Base-by-base conservation (phyloP, 768 basidiomycete species). In the Boletus speciosus region DNA sequence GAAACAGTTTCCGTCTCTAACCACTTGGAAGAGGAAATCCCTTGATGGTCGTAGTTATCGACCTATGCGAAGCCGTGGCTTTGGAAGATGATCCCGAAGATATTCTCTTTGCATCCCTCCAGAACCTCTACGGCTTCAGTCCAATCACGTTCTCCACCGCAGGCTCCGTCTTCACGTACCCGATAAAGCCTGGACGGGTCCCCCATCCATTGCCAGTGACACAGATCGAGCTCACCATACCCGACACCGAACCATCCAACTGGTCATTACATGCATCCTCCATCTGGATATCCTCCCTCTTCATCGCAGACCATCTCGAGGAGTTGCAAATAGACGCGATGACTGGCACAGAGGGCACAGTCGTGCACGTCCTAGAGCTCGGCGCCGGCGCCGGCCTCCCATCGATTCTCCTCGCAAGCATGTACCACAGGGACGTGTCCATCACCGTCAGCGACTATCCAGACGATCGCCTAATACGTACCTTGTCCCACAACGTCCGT, bases 251-350 rank as follows among this genome's bases (percentile, higher is more conserved):
- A 11, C 72, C 84, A 21, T 73, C 76, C 16, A 88, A 90, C 62
- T 91, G 89, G 89, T 75, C 80, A 1, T 68, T 91, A 3, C 88
- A 92, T 54, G 90, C 89, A 2, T 84, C 86, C 23, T 85, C 86
- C 15, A 81, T 91, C 62, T 92, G 88, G 90, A 71, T 76, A 6
- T 78, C 89, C 6, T 81, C 88, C 15, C 68, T 81, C 40, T 87
- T 82, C 70, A 67, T 90, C 41, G 84, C 85, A 43, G 82, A 88
- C 65, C 81, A 88, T 57, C 51, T 90, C 32, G 67, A 75, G 27
- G 76, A 78, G 34, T 63, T 86, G 4, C 59, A 64, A 37, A 63
- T 84, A 15, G 66, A 73, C 41, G 38, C 55, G 7, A 66, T 66
- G 59, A 35, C 68, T 4, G 9, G 29, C 38, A 48, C 48, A 14